Evolutionary conservation across 139 green algal genomes (phyloP), one percentile per base, ranked within the genome.

Genomic region (Coccomyxa sp.): DNA sequence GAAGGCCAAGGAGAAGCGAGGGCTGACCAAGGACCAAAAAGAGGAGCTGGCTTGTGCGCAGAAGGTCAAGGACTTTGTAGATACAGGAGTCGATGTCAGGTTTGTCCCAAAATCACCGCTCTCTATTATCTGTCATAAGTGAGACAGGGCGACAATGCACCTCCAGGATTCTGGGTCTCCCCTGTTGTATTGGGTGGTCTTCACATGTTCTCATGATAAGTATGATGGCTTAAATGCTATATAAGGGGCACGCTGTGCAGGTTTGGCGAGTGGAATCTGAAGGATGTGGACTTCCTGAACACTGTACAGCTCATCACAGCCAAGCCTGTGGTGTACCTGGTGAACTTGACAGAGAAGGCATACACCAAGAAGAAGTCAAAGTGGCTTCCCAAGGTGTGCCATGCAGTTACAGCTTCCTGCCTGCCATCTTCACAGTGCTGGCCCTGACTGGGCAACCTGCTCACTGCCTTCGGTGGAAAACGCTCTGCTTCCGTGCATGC

Each of bases 341-440:
- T 98, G 58, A 98, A 98, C 88, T 82, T 98, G 82, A 95, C 84
- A 13, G 92, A 96, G 87, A 95, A 96, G 82, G 94, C 97, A 81
- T 99, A 96, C 91, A 90, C 92, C 77, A 90, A 94, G 30, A 99
- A 99, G 90, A 99, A 99, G 95, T 98, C 97, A 92, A 99, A 99
- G 92, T 99, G 92, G 88, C 92, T 99, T 79, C 87, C 90, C 30
- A 99, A 99, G 79, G 82, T 81, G 27, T 11, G 74, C 74, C 25
- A 28, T 58, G 0, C 68, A 30, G 21, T 51, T 3, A 51, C 38
- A 71, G 63, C 63, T 25, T 28, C 63, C 63, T 71, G 18, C 21
- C 57, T 79, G 75, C 31, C 75, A 51, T 23, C 31, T 18, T 45
- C 28, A 27, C 4, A 51, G n/a, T 23, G 75, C 75, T 57, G 75